Percentiles rank a stretch among this genome's conserved stretches.
Conservation (phyloP, 192 early-diverging fungal species). For the Gonapodya prolifera region DNA sequence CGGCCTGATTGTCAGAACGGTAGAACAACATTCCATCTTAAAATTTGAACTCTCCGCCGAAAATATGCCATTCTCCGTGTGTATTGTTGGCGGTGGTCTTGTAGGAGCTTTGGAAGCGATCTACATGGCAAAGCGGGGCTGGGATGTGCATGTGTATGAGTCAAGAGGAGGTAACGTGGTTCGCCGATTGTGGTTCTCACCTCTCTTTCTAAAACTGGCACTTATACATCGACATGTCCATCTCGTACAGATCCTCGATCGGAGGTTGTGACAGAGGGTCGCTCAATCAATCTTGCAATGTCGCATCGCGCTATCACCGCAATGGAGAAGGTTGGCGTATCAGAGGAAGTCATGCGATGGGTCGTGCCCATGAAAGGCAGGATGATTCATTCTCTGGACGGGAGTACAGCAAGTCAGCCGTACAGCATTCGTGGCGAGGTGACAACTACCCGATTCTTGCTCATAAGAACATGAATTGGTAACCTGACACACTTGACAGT, state of each 20-base stretch:
- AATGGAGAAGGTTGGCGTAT: slow-evolving; percentile 53
- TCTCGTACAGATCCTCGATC: slow-evolving; percentile 21
- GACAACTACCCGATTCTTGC: slow-evolving; percentile 3
- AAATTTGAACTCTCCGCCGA: no score
- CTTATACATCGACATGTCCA: not conserved
- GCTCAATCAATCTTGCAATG: slow-evolving; percentile 90
- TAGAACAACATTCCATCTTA: no score
- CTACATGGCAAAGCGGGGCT: slow-evolving; percentile 84
- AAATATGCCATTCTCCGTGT: slow-evolving; percentile 44
- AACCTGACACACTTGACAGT: slow-evolving; percentile 24
- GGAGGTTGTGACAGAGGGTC: slow-evolving; percentile 22
- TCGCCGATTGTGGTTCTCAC: not conserved
- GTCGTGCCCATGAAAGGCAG: slow-evolving; percentile 85
- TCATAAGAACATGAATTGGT: not conserved
- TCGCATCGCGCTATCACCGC: slow-evolving; percentile 76
- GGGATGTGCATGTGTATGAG: slow-evolving; percentile 80
- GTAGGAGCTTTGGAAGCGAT: slow-evolving; percentile 80
- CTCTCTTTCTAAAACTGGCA: not conserved
- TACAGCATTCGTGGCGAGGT: slow-evolving; percentile 84
- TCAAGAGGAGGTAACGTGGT: slow-evolving; percentile 49
- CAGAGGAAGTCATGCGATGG: slow-evolving; percentile 42
- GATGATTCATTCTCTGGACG: slow-evolving; percentile 73
- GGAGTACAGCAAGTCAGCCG: slow-evolving; percentile 56
- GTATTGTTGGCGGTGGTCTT: slow-evolving; percentile 84
- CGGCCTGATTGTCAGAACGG: no score